These are phyloP conservation scores for Candida sojae DNA, from an alignment of 1,139 yeast genomes.

Conservation along the genomic window DNA sequence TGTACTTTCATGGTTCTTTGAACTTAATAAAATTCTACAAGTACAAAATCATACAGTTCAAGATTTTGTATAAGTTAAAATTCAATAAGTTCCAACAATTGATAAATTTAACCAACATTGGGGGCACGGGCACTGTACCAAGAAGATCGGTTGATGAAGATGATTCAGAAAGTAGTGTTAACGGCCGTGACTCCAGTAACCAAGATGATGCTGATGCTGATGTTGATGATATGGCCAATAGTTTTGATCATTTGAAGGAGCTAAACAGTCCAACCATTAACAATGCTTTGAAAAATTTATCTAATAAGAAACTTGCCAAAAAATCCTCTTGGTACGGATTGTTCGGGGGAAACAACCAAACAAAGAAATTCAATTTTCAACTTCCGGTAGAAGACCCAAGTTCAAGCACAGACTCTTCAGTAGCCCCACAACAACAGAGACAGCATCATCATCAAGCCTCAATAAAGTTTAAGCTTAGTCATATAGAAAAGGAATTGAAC, in stretches of 20 bases:
- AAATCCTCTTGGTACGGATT: constrained; percentile 50
- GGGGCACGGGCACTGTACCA: constrained; percentile 7
- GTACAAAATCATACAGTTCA: constrained; percentile 46
- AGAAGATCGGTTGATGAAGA: constrained; percentile 3
- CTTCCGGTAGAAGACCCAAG: constrained; percentile 12
- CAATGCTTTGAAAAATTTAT: constrained; percentile 34
- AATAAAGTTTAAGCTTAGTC: constrained; percentile 30
- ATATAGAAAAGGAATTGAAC: constrained; percentile 42
- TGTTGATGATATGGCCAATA: constrained; percentile 7
- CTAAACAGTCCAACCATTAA: constrained; percentile 45
- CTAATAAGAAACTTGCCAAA: constrained; percentile 26
- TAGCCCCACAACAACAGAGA: constrained; percentile 1
- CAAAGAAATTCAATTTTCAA: constrained; percentile 16
- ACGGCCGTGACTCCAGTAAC: constrained; percentile 7
- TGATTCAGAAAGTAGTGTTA: constrained; percentile 9
- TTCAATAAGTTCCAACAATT: constrained; percentile 44
- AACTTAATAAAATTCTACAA: constrained; percentile 47
- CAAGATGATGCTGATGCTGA: constrained; percentile 11
- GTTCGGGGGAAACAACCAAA: constrained; percentile 41
- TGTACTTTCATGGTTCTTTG: constrained; percentile 39
- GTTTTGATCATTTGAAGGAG: constrained; percentile 30
- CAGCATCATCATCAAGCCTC: constrained; percentile 14
- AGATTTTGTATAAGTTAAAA: constrained; percentile 41
- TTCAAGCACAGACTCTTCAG: constrained; percentile 1
- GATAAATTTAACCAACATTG: constrained; percentile 23